Evolutionary conservation across 495 filamentous ascomycete species (phyloP).

Genomic region (Penicillium egyptiacum): DNA sequence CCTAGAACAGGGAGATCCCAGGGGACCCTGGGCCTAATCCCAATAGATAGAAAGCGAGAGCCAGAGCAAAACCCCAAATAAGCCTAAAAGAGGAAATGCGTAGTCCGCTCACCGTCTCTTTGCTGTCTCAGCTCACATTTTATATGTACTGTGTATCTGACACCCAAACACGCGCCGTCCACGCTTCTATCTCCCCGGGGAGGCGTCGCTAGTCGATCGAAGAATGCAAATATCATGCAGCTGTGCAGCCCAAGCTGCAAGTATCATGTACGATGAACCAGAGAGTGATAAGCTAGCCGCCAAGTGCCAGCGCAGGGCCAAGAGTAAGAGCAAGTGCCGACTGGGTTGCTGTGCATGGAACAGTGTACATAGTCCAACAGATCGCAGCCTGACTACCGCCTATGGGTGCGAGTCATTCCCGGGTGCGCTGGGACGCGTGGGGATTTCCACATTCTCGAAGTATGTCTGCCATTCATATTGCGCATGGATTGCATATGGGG

Average conservation of each 20-base stretch:
- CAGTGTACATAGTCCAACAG: not conserved
- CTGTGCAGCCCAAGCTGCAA: not conserved
- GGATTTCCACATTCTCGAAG: conserved; percentile 29
- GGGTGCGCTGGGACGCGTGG: not conserved
- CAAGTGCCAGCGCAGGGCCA: conserved; percentile 10
- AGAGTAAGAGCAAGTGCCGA: not conserved
- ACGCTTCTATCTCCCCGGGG: conserved; percentile 3
- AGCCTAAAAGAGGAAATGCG: not conserved
- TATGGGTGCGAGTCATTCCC: not conserved
- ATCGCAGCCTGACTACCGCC: not conserved
- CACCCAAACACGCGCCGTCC: not conserved
- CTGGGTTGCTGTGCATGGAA: conserved; percentile 4
- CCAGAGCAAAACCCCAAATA: not conserved
- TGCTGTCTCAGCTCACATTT: conserved; percentile 2
- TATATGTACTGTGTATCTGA: not conserved
- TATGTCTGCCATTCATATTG: conserved; percentile 12
- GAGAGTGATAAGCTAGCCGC: not conserved
- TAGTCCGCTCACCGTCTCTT: conserved; percentile 7
- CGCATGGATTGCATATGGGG: conserved; percentile 1
- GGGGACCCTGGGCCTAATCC: not conserved
- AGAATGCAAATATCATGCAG: conserved; percentile 5
- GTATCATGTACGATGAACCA: conserved; percentile 8
- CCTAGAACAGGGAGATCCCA: not conserved
- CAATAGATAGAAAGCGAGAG: not conserved
- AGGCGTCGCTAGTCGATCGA: conserved; percentile 10